Conservation (phyloP, 202 grass and related monocot genomes). For the Digitaria exilis region DNA sequence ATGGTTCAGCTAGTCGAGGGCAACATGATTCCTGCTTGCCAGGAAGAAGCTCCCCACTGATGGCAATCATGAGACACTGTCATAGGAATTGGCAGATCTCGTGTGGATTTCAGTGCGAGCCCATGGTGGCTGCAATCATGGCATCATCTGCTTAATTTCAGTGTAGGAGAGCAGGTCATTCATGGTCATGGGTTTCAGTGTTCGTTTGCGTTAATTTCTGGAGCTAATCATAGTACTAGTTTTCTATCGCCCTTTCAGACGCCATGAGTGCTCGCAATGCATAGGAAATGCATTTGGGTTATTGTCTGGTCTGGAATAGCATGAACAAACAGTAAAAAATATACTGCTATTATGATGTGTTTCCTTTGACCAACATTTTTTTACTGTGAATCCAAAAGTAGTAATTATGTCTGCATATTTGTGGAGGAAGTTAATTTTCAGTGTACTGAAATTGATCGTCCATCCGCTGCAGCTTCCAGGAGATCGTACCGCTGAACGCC, state of each 20-base stretch:
- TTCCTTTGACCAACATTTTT: not conserved
- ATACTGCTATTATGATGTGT: not conserved
- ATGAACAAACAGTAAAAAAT: not conserved
- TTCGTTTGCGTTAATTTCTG: slow-evolving; percentile 32
- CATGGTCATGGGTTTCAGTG: slow-evolving; percentile 49
- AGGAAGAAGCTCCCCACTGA: slow-evolving; percentile 10
- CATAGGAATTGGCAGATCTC: not conserved
- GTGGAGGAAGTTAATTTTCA: too few relatives aligned
- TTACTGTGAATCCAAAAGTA: not conserved
- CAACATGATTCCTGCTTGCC: not conserved
- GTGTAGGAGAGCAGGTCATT: not conserved
- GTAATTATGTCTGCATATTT: too few relatives aligned
- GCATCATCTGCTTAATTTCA: not conserved
- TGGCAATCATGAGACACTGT: slow-evolving; percentile 14
- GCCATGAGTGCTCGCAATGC: not conserved
- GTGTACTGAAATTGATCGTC: not conserved
- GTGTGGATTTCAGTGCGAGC: slow-evolving; percentile 38
- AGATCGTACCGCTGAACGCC: slow-evolving; percentile 86
- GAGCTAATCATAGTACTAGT: slow-evolving; percentile 63
- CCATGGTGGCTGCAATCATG: not conserved
- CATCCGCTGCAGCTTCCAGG: slow-evolving; percentile 77
- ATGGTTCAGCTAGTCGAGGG: not conserved
- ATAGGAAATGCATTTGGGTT: too few relatives aligned
- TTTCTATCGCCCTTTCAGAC: not conserved
- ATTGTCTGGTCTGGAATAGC: not conserved